phyloP scores from a whole-genome alignment of 805 yeast genomes.

The Candida silvatica region DNA sequence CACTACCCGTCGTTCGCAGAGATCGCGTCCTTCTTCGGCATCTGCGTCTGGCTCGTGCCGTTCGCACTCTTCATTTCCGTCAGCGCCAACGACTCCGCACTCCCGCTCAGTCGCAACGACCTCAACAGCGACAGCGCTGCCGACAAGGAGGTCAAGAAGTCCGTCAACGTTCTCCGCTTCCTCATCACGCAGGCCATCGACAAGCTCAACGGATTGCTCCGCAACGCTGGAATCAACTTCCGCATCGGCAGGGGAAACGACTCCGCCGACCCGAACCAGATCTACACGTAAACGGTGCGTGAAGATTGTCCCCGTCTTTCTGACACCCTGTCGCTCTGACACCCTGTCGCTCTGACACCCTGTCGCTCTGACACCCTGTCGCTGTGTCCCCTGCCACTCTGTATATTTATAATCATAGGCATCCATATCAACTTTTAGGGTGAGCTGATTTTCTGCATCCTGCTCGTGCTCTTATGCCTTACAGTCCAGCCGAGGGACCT shows the following conservation, averaged over 20 bases:
- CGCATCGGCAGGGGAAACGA: slow-evolving; percentile 7
- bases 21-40: slow-evolving; percentile 90
- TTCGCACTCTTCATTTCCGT: slow-evolving; percentile 85
- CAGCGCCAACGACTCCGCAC: slow-evolving; percentile 82
- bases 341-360: too few relatives aligned
- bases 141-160: slow-evolving; percentile 26
- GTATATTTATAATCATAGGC: too few relatives aligned
- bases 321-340: too few relatives aligned
- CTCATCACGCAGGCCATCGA: slow-evolving; percentile 47
- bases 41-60: slow-evolving; percentile 91
- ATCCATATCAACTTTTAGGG: too few relatives aligned
- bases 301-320: too few relatives aligned
- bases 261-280: slow-evolving; percentile 20
- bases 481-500: too few relatives aligned
- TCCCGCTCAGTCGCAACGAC: slow-evolving; percentile 42
- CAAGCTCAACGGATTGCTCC: slow-evolving; percentile 33
- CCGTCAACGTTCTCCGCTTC: slow-evolving; percentile 64
- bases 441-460: too few relatives aligned
- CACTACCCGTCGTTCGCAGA: slow-evolving; percentile 77
- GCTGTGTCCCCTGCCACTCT: too few relatives aligned
- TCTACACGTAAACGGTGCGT: slow-evolving; percentile 19
- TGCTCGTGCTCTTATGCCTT: too few relatives aligned
- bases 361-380: too few relatives aligned
- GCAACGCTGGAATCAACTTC: slow-evolving; percentile 56
- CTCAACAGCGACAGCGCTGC: slow-evolving; percentile 20